These are phyloP conservation scores for Agaricus sinodeliciosus DNA, from an alignment of 768 basidiomycete species.

Conservation along the genomic window DNA sequence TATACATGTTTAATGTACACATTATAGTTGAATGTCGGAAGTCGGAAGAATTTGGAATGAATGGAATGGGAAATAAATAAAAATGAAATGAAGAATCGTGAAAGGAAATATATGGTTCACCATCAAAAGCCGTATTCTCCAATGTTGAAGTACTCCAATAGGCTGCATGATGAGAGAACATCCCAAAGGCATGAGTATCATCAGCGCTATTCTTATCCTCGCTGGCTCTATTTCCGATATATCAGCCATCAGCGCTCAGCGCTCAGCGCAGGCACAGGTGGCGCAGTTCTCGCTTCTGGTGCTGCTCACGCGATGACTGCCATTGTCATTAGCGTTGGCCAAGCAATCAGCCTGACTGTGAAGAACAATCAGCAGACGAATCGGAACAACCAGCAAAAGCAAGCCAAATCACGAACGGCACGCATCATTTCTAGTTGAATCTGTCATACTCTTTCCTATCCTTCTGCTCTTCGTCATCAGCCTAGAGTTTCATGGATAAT, in stretches of 20 bases:
- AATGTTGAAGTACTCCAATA: constrained; percentile 42
- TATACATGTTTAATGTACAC: no score
- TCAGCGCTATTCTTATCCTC: constrained; percentile 75
- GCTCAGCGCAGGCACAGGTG: constrained; percentile 61
- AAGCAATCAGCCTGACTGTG: constrained; percentile 30
- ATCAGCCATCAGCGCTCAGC: constrained; percentile 51
- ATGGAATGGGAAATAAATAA: no score
- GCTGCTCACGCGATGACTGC: constrained; percentile 76
- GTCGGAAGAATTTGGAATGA: no score
- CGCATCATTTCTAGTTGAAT: not conserved
- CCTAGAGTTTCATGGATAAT: constrained; percentile 1
- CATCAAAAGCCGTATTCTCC: no score
- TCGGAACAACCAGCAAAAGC: constrained; percentile 12
- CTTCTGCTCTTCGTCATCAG: not conserved
- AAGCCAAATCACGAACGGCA: constrained; percentile 5
- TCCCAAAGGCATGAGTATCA: constrained; percentile 64
- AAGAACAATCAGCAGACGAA: constrained; percentile 19
- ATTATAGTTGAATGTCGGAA: no score
- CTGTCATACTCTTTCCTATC: no score
- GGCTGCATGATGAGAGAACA: constrained; percentile 71
- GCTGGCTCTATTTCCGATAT: constrained; percentile 70
- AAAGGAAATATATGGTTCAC: no score
- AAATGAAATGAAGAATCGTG: no score
- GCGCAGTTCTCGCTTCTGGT: constrained; percentile 63
- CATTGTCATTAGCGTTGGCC: constrained; percentile 69